Base-by-base conservation (phyloP, 2,329 filamentous ascomycete genomes). In the Colletotrichum sp. region DNA sequence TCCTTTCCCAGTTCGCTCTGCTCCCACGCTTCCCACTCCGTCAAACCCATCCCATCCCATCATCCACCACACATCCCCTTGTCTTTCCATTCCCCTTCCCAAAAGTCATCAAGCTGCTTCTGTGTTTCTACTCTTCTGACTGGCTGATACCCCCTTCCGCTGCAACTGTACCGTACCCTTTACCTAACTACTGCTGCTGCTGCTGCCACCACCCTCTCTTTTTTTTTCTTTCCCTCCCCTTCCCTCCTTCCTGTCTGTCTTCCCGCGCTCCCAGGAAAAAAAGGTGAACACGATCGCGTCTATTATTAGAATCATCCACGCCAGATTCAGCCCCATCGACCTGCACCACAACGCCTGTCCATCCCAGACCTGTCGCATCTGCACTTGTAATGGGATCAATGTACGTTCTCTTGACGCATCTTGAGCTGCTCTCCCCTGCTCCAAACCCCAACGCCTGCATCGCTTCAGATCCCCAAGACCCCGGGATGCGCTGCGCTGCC, bases 231-330 rank as follows among this genome's bases (percentile, higher is more conserved):
- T 74, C 76, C 75, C 71, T 72, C 72, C 71, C 71, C 72, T 78
- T 78, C 77, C 78, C 77, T 79, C 76, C 75, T 75, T 78, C 74
- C 78, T 73, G 78, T 72, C 78, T 77, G 78, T 77, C 76, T 79
- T 78, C 79, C 73, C 75, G 71, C 76, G 71, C 78, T 75, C 80
- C 80, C 71, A 68, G 59, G 59, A 52, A 52, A 52, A 52, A 52
- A 74, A 81, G 76, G 81, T 85, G 84, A 86, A 85, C 86, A 87
- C 84, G 83, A 87, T 86, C 83, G 81, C 80, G 79, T 86, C 87
- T 89, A 89, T 88, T 87, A 87, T 88, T 89, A 88, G 87, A 85
- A 89, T 81, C 86, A 86, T 83, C 85, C 84, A 86, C 85, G 84
- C 85, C 86, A 87, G 86, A 86, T 88, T 86, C 87, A 88, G 86